Conservation (phyloP, 768 basidiomycete species). For the Dictyophora rubrovolvata region DNA sequence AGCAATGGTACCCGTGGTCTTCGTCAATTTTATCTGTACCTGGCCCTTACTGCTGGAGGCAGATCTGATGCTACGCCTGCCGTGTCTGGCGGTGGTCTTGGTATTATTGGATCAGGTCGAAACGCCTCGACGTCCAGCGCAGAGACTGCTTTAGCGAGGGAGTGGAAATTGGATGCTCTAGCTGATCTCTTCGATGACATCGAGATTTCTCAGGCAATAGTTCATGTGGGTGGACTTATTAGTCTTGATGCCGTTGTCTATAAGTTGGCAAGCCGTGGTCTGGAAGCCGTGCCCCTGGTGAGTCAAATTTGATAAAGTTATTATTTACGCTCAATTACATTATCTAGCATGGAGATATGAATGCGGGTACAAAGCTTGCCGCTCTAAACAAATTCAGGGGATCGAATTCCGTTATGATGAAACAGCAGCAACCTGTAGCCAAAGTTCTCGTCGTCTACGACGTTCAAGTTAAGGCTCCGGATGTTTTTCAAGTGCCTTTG, state of each 20-base stretch:
- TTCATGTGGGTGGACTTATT: constrained; percentile 82
- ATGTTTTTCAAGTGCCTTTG: constrained; percentile 82
- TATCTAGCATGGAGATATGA: constrained; percentile 86
- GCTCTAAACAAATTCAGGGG: constrained; percentile 79
- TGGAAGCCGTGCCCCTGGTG: constrained; percentile 85
- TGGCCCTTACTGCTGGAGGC: constrained; percentile 86
- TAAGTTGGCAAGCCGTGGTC: constrained; percentile 73
- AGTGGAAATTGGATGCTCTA: constrained; percentile 92
- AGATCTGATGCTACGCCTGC: constrained; percentile 43
- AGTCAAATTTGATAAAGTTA: constrained; percentile 23
- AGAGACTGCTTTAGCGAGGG: constrained; percentile 76
- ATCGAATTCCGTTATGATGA: constrained; percentile 43
- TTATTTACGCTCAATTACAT: background rate
- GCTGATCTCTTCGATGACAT: constrained; percentile 85
- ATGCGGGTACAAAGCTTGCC: constrained; percentile 66
- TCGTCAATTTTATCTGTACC: constrained; percentile 92
- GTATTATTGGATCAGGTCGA: constrained; percentile 91
- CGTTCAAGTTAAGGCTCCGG: constrained; percentile 82
- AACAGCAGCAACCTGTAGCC: constrained; percentile 42
- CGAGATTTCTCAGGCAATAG: constrained; percentile 68
- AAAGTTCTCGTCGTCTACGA: constrained; percentile 90
- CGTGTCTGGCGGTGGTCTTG: constrained; percentile 49
- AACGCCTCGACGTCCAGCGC: constrained; percentile 52
- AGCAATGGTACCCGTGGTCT: constrained; percentile 71
- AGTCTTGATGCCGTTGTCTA: constrained; percentile 83